These are phyloP conservation scores for Nitzschia putrida DNA, from an alignment of 108 stramenopile genomes.

Conservation along the genomic window DNA sequence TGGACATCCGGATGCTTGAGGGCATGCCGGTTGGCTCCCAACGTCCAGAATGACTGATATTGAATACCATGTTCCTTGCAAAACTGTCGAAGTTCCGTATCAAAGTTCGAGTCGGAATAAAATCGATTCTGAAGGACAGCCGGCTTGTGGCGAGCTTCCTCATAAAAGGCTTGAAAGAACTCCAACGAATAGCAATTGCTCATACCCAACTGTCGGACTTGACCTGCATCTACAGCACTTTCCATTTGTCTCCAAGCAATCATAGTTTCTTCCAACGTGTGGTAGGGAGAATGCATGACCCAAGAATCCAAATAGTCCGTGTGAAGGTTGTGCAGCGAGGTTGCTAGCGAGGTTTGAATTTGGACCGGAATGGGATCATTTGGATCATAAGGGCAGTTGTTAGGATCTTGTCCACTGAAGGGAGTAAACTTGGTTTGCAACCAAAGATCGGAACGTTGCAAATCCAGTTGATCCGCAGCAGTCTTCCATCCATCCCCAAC, in stretches of 20 bases:
- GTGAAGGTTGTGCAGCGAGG: constrained; percentile 69
- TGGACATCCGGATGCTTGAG: constrained; percentile 43
- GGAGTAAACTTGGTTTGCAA: constrained; percentile 91
- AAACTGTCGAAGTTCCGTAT: constrained; percentile 71
- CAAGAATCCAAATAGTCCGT: constrained; percentile 83
- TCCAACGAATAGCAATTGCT: constrained; percentile 65
- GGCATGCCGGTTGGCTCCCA: constrained; percentile 53
- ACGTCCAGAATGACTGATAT: constrained; percentile 83
- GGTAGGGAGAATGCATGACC: constrained; percentile 48
- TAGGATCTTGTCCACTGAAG: constrained; percentile 78
- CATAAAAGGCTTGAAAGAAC: constrained; percentile 44
- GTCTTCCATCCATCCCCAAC: constrained; percentile 71
- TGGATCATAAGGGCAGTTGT: constrained; percentile 78
- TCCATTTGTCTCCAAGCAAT: constrained; percentile 78
- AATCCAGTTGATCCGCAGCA: constrained; percentile 47
- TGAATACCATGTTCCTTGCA: constrained; percentile 71
- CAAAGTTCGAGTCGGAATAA: constrained; percentile 70
- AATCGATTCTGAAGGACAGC: constrained; percentile 88
- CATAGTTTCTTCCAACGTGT: constrained; percentile 49
- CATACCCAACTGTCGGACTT: constrained; percentile 70
- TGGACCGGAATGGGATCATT: constrained; percentile 54
- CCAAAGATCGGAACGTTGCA: constrained; percentile 66
- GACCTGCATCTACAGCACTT: constrained; percentile 58
- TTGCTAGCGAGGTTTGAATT: constrained; percentile 59
- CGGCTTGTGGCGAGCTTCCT: constrained; percentile 76